Evolutionary conservation across 2,329 filamentous ascomycete genomes (phyloP).

Genomic region (Curvularia eragrostidis): DNA sequence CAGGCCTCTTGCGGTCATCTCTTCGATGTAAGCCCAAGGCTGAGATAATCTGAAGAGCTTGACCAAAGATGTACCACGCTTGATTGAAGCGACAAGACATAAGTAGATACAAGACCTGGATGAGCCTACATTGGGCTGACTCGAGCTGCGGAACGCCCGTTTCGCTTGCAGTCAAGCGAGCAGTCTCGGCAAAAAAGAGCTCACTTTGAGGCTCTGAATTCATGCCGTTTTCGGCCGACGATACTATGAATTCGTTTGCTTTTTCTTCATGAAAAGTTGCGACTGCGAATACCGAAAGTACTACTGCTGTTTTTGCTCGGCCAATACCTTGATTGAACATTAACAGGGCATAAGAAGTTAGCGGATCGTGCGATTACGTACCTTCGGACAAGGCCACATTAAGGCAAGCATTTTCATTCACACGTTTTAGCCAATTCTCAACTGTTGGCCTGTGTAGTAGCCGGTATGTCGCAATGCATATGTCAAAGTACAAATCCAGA

Average conservation of each 20-base stretch:
- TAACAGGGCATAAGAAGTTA: neutral
- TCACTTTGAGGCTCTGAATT: slow-evolving; percentile 43
- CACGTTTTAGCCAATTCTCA: slow-evolving; percentile 52
- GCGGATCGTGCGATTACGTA: slow-evolving; percentile 27
- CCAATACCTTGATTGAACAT: slow-evolving; percentile 28
- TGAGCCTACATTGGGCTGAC: slow-evolving; percentile 62
- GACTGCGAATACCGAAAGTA: slow-evolving; percentile 52
- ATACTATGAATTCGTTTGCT: slow-evolving; percentile 30
- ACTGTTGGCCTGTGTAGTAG: slow-evolving; percentile 62
- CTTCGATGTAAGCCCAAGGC: slow-evolving; percentile 53
- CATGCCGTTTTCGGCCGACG: slow-evolving; percentile 36
- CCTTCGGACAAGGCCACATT: slow-evolving; percentile 47
- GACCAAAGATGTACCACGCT: slow-evolving; percentile 66
- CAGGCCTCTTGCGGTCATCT: slow-evolving; percentile 39
- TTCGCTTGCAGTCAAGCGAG: slow-evolving; percentile 53
- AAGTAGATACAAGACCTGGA: slow-evolving; percentile 64
- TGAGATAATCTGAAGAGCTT: slow-evolving; percentile 59
- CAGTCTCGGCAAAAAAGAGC: slow-evolving; percentile 51
- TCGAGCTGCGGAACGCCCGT: slow-evolving; percentile 61
- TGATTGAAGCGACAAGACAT: slow-evolving; percentile 65
- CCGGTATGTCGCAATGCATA: slow-evolving; percentile 65
- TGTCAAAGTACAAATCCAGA: slow-evolving; percentile 63
- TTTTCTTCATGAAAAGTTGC: slow-evolving; percentile 57
- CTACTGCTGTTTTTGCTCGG: slow-evolving; percentile 52
- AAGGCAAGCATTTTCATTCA: slow-evolving; percentile 22